A percentile compares a stretch with the other conserved stretches of the same genome.
Evolutionary conservation across 331 rosid genomes (phyloP).

Genomic region (Saraca asoca): DNA sequence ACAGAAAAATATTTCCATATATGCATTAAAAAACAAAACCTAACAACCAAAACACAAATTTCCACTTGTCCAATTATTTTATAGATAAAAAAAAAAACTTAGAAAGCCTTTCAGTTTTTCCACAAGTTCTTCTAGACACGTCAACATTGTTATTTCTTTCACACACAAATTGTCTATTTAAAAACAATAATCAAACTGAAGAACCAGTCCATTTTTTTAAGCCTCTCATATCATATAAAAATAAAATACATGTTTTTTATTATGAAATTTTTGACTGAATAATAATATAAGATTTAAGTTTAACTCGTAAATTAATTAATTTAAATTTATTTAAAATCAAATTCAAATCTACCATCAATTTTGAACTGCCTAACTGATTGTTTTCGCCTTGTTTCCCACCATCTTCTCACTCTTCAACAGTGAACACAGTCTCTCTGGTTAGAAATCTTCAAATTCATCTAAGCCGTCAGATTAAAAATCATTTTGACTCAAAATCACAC

Average conservation of each 20-base stretch:
- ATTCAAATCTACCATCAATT: too few species aligned
- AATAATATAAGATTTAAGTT: too few species aligned
- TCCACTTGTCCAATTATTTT: neutral
- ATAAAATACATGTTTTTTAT: too few species aligned
- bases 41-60: neutral
- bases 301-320: too few species aligned
- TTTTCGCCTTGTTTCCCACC: too few species aligned
- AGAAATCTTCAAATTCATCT: constrained; percentile 47
- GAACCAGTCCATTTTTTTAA: neutral
- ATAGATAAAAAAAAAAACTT: too few species aligned
- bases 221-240: too few species aligned
- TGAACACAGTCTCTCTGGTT: neutral
- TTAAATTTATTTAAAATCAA: too few species aligned
- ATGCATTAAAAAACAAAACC: too few species aligned
- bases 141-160: neutral
- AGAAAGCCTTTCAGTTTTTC: neutral
- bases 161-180: neutral
- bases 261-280: too few species aligned
- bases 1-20: too few species aligned
- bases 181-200: neutral
- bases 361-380: too few species aligned
- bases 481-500: constrained; percentile 36
- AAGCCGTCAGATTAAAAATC: constrained; percentile 43
- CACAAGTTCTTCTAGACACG: neutral
- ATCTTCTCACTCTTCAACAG: constrained; percentile 4